Evolutionary conservation across 805 yeast species (phyloP), one percentile per base, ranked within the genome.

Genomic region (Candida hungchunana): DNA sequence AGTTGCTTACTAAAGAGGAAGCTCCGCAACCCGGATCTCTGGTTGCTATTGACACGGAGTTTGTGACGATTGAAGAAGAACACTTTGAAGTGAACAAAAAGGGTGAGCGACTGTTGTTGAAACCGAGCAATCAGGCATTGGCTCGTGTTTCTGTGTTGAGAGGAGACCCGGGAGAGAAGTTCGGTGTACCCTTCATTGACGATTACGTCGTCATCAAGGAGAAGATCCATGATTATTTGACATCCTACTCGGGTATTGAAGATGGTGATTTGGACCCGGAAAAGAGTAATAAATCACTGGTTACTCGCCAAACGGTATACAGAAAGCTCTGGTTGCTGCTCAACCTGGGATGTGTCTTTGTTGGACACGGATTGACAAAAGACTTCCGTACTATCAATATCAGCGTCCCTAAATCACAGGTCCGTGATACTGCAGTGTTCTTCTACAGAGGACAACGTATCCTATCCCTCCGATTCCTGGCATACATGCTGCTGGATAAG

Each of bases 41-140:
- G 26, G 79, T 90, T 14, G 98, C 97, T 0, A 82, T 93, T 39
- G 99, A 93, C 66, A 97, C 99, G 0, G 99, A 93, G 59, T 93
- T 94, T 67, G 97, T 93, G 3, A 73, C 79, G 20, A 57, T 89
- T 21, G 75, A 78, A 32, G 83, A 83, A 4, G 97, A 88, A 47
- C 77, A 81, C 43, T 73, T 77, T 29, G 97, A 89, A 52, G 73
- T 90, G 31, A 75, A 77, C 35, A 76, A 80, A 36, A 76, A 77
- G 43, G 97, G 97, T 0, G 52, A 69, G 5, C 79, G 79, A 44
- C 71, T 75, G 6, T 59, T 90, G 23, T 70, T 88, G 5, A 73
- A 79, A 40, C 97, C 98, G 0, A 78, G 79, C 32, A 72, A 75
- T 34, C 69, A 81, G 29, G 79, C 93, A 3, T 66, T 93, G 14